A percentile compares a stretch with the other conserved stretches of the same genome.
Evolutionary conservation across 768 basidiomycete genomes (phyloP).

Genomic region (Amanita subjunquillea): DNA sequence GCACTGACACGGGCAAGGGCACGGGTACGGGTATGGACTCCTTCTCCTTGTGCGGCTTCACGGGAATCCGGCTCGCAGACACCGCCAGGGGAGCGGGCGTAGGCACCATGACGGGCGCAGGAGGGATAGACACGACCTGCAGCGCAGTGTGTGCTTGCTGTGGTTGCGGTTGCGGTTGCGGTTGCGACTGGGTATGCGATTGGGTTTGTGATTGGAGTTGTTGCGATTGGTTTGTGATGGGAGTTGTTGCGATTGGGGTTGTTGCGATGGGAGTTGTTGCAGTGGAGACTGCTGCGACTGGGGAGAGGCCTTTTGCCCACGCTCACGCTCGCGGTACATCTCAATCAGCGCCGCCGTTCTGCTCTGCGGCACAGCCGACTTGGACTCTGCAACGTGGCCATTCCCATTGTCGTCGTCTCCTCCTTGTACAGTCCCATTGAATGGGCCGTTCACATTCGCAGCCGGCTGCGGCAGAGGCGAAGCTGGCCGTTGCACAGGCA

Average conservation of each 20-base stretch:
- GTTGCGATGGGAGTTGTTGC: too few relatives aligned
- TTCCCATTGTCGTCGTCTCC: neutral
- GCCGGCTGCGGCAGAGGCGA: too few relatives aligned
- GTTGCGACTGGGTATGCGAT: too few relatives aligned
- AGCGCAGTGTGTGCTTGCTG: neutral
- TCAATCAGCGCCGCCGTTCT: slow-evolving; percentile 76
- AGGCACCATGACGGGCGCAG: slow-evolving; percentile 9
- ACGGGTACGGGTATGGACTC: neutral
- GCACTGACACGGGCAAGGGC: neutral
- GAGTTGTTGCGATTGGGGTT: too few relatives aligned
- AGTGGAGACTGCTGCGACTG: too few relatives aligned
- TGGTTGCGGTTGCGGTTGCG: too few relatives aligned
- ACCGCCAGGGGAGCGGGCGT: neutral
- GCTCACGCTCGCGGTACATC: slow-evolving; percentile 74
- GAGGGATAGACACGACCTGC: slow-evolving; percentile 6
- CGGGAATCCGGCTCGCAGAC: slow-evolving; percentile 2
- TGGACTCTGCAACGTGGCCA: slow-evolving; percentile 1
- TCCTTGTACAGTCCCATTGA: too few relatives aligned
- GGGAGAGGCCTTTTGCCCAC: slow-evolving; percentile 7
- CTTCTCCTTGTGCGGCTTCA: neutral
- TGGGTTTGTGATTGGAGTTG: too few relatives aligned
- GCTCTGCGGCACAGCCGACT: slow-evolving; percentile 24
- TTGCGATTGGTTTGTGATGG: too few relatives aligned
- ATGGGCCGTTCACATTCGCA: too few relatives aligned
- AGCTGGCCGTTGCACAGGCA: neutral